Conservation (phyloP, 306 rosid species). For the Hylodesmum podocarpum region DNA sequence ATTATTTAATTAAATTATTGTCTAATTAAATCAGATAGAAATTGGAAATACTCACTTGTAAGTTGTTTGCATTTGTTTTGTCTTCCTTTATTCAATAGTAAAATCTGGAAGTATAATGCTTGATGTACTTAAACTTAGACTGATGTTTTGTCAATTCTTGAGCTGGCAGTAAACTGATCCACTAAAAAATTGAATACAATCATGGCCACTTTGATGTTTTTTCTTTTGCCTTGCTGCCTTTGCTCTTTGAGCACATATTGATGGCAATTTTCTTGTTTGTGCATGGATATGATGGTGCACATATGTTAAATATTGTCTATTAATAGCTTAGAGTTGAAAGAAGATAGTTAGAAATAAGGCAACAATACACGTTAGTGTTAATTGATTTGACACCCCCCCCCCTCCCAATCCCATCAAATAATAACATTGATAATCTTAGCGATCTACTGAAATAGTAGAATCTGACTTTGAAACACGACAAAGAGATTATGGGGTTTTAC, state of each 20-base stretch:
- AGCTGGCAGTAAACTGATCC: conserved; percentile 3
- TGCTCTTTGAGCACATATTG: not conserved
- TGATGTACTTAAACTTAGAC: not conserved
- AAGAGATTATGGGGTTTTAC: not conserved
- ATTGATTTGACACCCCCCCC: too few species aligned
- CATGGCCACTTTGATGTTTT: not conserved
- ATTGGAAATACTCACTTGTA: not conserved
- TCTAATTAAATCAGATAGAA: conserved; percentile 17
- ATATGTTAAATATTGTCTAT: not conserved
- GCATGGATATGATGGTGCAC: not conserved
- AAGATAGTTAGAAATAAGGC: not conserved
- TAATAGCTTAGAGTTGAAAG: not conserved
- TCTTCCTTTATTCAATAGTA: not conserved
- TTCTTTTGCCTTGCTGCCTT: not conserved
- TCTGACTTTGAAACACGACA: not conserved
- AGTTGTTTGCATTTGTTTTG: not conserved
- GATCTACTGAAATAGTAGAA: not conserved
- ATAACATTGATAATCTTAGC: not conserved
- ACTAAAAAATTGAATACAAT: not conserved
- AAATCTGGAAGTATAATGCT: not conserved
- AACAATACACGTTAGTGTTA: not conserved
- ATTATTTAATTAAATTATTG: conserved; percentile 13
- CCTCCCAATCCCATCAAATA: not conserved
- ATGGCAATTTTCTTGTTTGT: not conserved
- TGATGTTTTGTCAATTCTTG: conserved; percentile 9